These are phyloP conservation scores for Gloeostereum incarnatum DNA, from an alignment of 768 basidiomycete species.

Conservation along the genomic window DNA sequence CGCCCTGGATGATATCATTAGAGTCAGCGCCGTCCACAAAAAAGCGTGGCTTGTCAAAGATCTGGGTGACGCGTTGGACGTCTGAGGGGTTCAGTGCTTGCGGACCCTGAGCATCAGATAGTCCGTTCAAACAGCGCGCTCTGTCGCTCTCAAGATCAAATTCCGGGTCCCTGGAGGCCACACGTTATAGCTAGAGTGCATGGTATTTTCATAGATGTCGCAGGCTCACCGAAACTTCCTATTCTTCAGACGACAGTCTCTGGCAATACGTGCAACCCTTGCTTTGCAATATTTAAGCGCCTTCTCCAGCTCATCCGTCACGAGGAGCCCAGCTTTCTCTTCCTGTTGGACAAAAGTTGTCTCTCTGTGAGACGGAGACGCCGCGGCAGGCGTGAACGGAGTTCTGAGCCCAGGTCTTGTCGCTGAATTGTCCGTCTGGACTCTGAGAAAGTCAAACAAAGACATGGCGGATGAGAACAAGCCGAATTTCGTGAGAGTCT, in stretches of 20 bases:
- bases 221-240: slow-evolving; percentile 38
- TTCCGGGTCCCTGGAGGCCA: slow-evolving; percentile 36
- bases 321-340: slow-evolving; percentile 28
- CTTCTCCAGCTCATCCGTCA: slow-evolving; percentile 34
- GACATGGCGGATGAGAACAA: no score
- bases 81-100: slow-evolving; percentile 21
- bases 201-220: background rate
- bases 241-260: slow-evolving; percentile 36
- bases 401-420: no score
- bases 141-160: slow-evolving; percentile 41
- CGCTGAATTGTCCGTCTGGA: no score
- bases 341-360: slow-evolving; percentile 20
- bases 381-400: no score
- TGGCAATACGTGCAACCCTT: slow-evolving; percentile 34
- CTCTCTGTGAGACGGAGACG: slow-evolving; percentile 4
- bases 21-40: slow-evolving; percentile 33
- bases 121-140: slow-evolving; percentile 27
- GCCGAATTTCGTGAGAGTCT: no score
- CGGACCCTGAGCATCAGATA: slow-evolving; percentile 13
- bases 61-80: slow-evolving; percentile 37
- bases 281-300: slow-evolving; percentile 35
- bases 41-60: slow-evolving; percentile 43
- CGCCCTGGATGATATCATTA: slow-evolving; percentile 39
- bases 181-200: slow-evolving; percentile 4
- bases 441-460: no score